Conservation (phyloP, 1,139 yeast species). For the Meyerozyma sp. region DNA sequence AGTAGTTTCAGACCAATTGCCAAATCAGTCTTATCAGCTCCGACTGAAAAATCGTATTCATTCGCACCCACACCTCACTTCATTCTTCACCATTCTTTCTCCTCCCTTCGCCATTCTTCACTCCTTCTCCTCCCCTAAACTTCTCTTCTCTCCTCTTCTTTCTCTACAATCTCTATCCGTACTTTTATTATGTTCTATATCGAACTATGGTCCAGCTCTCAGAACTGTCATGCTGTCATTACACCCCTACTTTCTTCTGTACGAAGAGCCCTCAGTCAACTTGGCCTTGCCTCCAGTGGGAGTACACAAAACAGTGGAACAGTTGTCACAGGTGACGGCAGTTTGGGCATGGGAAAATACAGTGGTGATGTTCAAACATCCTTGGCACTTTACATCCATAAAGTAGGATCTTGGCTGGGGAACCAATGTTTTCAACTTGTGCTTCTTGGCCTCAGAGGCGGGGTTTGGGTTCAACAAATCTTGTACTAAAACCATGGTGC, state of each 20-base stretch:
- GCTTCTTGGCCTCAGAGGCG: constrained; percentile 93
- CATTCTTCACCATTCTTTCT: background rate
- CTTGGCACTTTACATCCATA: constrained; percentile 99
- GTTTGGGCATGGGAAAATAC: constrained; percentile 99
- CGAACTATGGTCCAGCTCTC: background rate
- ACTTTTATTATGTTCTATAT: background rate
- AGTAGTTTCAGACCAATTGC: no score
- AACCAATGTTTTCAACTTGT: constrained; percentile 96
- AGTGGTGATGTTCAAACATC: constrained; percentile 97
- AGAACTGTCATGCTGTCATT: constrained; percentile 1
- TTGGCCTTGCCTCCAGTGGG: constrained; percentile 99
- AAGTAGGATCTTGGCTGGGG: constrained; percentile 98
- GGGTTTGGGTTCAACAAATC: constrained; percentile 85
- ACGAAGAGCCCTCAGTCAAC: constrained; percentile 98
- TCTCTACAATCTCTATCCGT: background rate
- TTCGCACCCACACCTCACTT: no score
- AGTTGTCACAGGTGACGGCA: constrained; percentile 98
- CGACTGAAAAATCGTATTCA: no score
- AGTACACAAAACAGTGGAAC: constrained; percentile 96
- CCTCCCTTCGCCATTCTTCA: background rate
- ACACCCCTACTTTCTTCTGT: constrained; percentile 87
- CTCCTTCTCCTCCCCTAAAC: no score
- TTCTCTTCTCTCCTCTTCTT: background rate
- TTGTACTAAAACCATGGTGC: constrained; percentile 23
- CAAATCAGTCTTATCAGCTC: no score